phyloP scores from a whole-genome alignment of 1,284 basidiomycete species.

The Thelephora terrestris region DNA sequence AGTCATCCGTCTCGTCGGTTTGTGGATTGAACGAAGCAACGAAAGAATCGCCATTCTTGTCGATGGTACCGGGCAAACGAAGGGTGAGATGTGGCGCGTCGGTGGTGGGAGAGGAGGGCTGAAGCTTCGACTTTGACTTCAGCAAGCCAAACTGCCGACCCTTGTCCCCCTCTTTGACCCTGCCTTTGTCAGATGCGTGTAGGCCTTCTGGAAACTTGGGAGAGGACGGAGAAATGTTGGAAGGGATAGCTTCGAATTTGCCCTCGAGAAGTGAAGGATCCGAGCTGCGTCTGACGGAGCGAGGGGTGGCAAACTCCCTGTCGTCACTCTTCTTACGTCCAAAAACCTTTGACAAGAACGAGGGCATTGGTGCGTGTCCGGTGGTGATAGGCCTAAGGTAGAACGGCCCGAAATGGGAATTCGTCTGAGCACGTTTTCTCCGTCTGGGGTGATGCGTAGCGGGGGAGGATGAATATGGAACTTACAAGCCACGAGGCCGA shows the following conservation, averaged over 20 bases:
- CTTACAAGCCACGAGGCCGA: no score
- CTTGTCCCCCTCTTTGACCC: conserved; percentile 29
- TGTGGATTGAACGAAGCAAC: conserved; percentile 43
- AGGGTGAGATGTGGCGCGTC: conserved; percentile 47
- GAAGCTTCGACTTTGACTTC: conserved; percentile 33
- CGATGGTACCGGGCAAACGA: conserved; percentile 43
- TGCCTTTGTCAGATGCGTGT: conserved; percentile 12
- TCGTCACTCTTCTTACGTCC: conserved; percentile 60
- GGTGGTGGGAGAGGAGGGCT: conserved; percentile 19
- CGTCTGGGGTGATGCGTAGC: no score
- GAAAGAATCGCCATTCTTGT: conserved; percentile 35
- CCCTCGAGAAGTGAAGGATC: conserved; percentile 50
- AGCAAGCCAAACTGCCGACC: conserved; percentile 35
- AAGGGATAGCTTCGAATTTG: conserved; percentile 60
- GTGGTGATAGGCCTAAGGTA: no score
- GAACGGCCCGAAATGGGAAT: no score
- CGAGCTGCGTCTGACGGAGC: conserved; percentile 25
- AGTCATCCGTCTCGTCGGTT: conserved; percentile 34
- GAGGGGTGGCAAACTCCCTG: conserved; percentile 25
- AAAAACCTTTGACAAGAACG: conserved; percentile 68
- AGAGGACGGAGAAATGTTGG: conserved; percentile 40
- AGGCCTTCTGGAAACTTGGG: conserved; percentile 23
- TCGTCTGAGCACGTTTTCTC: no score
- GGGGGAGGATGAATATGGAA: no score
- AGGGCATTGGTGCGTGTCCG: conserved; percentile 39